Percentiles rank a stretch among this genome's conserved stretches.
Conservation (phyloP, 2,329 filamentous ascomycete genomes). For the Microdochium trichocladiopsis region DNA sequence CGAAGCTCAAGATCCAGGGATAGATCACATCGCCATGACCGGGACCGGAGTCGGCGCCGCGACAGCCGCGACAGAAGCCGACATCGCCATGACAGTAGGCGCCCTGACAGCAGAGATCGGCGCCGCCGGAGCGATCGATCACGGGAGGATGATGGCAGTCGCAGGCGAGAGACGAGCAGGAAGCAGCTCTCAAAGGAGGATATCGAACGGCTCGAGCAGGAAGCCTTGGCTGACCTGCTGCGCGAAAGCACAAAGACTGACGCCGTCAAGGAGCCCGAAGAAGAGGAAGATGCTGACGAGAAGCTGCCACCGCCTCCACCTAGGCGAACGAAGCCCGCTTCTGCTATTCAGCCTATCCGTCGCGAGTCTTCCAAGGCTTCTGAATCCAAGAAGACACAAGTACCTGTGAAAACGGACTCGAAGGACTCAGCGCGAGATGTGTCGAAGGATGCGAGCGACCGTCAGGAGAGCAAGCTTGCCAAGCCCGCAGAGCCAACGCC, state of each 20-base stretch:
- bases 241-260: slow-evolving; percentile 48
- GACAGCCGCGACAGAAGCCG: slow-evolving; percentile 13
- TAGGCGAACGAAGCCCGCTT: slow-evolving; percentile 41
- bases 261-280: slow-evolving; percentile 38
- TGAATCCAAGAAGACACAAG: slow-evolving; percentile 29
- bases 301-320: slow-evolving; percentile 46
- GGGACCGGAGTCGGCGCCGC: slow-evolving; percentile 23
- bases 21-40: slow-evolving; percentile 21
- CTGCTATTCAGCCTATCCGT: slow-evolving; percentile 51
- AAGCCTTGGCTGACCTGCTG: slow-evolving; percentile 50
- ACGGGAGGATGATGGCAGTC: slow-evolving; percentile 26
- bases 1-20: slow-evolving; percentile 25
- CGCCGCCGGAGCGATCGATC: slow-evolving; percentile 22
- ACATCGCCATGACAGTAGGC: neutral
- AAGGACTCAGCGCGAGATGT: slow-evolving; percentile 2
- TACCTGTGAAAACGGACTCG: slow-evolving; percentile 21
- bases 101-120: slow-evolving; percentile 20
- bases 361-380: slow-evolving; percentile 35
- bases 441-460: slow-evolving; percentile 7
- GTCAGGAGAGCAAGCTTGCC: slow-evolving; percentile 8
- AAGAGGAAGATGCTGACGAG: slow-evolving; percentile 42
- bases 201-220: slow-evolving; percentile 47
- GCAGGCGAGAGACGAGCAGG: slow-evolving; percentile 36
- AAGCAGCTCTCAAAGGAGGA: slow-evolving; percentile 52
- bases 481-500: slow-evolving; percentile 15